Conservation (phyloP, 2,329 filamentous ascomycete genomes). For the Thielaviopsis musarum region DNA sequence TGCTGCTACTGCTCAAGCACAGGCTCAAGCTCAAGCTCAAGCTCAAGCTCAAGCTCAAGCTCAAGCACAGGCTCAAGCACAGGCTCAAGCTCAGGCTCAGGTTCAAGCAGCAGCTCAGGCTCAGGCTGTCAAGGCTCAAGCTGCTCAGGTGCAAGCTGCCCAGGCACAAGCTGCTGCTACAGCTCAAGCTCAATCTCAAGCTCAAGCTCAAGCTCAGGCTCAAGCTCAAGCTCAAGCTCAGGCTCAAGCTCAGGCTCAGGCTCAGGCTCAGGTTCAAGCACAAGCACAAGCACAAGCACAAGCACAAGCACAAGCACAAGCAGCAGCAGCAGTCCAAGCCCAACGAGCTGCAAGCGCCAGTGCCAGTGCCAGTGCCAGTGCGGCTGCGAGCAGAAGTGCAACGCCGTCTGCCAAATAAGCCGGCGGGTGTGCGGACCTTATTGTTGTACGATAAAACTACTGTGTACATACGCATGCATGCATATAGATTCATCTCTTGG, state of each 20-base stretch:
- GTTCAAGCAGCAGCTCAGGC: slow-evolving; percentile 26
- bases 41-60: slow-evolving; percentile 1
- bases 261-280: not conserved
- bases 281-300: not conserved
- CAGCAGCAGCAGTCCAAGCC: slow-evolving; percentile 8
- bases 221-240: slow-evolving; percentile 16
- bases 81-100: slow-evolving; percentile 40
- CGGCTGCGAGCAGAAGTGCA: slow-evolving; percentile 22
- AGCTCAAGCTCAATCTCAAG: slow-evolving; percentile 14
- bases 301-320: slow-evolving; percentile 17
- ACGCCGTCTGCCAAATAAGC: slow-evolving; percentile 17
- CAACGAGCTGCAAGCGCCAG: slow-evolving; percentile 5
- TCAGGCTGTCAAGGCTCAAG: not conserved
- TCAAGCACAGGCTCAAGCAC: slow-evolving; percentile 23
- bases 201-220: slow-evolving; percentile 16
- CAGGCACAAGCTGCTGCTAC: slow-evolving; percentile 18
- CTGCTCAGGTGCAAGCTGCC: slow-evolving; percentile 19
- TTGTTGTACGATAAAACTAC: too few species aligned
- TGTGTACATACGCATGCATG: too few species aligned
- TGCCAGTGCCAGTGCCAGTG: slow-evolving; percentile 11
- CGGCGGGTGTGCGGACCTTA: not conserved
- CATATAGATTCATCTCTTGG: not conserved
- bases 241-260: not conserved
- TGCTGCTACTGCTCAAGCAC: slow-evolving; percentile 16
- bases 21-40: slow-evolving; percentile 14